Base-by-base conservation (phyloP, 768 basidiomycete species). In the Xerocomellus dryophilus region DNA sequence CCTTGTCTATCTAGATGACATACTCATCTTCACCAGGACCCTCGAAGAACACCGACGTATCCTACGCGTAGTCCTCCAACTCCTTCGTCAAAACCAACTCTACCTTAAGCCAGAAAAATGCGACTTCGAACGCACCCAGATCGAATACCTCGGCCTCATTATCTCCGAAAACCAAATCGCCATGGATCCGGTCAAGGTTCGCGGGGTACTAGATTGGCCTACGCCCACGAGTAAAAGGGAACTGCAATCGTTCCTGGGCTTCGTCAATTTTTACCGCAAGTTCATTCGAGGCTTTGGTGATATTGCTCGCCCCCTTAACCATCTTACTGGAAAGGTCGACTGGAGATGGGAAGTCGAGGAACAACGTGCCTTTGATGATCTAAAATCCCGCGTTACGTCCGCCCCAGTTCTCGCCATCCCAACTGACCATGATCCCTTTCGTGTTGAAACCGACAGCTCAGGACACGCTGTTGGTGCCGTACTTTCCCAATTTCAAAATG, bases 211-310 rank as follows among this genome's bases (percentile, higher is more conserved):
- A n/a, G n/a, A n/a, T n/a, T n/a, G 79, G 78, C 75, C 71, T 0
- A 46, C n/a, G 0, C 77, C 76, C 0, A 56, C 25, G 0, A 69
- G 42, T 0, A 60, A 73, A 5, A 61, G 59, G 2, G 67, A 79
- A 2, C 25, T 78, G 0, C 74, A 73, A 47, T 61, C 63, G 11
- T 81, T 81, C 51, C 54, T 78, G 0, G 73, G 78, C 0, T 79
- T 80, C 35, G 0, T 32, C 11, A 32, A 32, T 5, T 32, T 32
- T 11, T 32, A 32, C 5, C 11, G 12, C 5, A 2, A 57, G 0
- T 77, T 76, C 50, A 70, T 77, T 8, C 0, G 35, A 0, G 44
- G 63, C 0, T 80, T 70, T 51, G 63, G 73, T 0, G 9, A 61
- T 0, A 62, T 73, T 4, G 50, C 69, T 3, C 42, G 57, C 60